Base-by-base conservation (phyloP, 345 rosid species). In the Sonneratia alba region DNA sequence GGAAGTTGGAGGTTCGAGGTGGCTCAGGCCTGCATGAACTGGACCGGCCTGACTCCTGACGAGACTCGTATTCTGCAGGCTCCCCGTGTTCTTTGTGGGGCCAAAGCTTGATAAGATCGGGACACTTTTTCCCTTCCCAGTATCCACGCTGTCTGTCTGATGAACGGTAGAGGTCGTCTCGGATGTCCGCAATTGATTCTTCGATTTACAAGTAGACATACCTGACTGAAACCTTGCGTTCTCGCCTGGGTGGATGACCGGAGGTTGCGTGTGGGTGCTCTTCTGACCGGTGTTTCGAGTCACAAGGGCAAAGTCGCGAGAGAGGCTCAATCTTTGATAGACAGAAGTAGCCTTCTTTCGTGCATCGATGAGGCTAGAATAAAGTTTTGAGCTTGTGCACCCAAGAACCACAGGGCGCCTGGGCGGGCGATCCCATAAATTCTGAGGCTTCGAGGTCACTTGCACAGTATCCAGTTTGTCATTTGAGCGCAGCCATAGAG, bases 81-180 rank as follows among this genome's bases (percentile, higher is more conserved):
- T 73, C 36, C 53, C 48, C 67, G 19, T 40, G 73, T 22, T 62
- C 71, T 66, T 36, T 68, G 53, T 72, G 49, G 56, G 61, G 59
- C 1, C 61, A 2, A 37, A 34, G 42, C 24, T 22, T 34, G 37
- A 22, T 5, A 63, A n/a, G 37, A 37, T 42, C 3, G 10, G 43
- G 72, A 70, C 19, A 0, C 34, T 15, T n/a, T 70, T 69, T 59
- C 59, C 57, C 69, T 48, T 38, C 62, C 61, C 70, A 62, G 49
- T 51, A 45, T 71, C 73, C 6, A 22, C 61, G 37, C 67, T 34
- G 48, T 76, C 73, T 10, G 71, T 48, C 59, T 13, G 57, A 36
- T 14, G 12, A 19, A 67, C 27, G 53, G 70, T 61, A n/a, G 19
- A 69, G 7, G 68, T 66, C 49, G 73, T 53, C 45, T 74, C 68